Evolutionary conservation across 345 rosid species (phyloP).

Genomic region (Hibiscus tridactylites): DNA sequence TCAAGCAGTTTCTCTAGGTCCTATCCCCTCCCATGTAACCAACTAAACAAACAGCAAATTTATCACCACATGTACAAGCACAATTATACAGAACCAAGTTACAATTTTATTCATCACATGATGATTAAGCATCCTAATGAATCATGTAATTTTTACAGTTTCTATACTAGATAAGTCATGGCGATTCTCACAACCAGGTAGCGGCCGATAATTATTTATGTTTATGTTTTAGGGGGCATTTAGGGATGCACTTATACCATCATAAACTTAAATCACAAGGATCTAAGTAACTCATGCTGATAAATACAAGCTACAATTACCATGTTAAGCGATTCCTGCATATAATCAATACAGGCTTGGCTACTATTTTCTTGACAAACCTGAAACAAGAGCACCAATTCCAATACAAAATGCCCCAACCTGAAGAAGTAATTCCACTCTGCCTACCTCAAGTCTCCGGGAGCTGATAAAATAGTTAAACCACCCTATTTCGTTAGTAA

Average conservation of each 20-base stretch:
- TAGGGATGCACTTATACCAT: background rate
- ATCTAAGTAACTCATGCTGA: background rate
- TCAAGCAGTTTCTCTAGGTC: background rate
- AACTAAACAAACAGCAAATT: background rate
- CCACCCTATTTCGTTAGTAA: background rate
- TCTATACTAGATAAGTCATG: background rate
- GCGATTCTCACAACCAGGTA: background rate
- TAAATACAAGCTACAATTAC: background rate
- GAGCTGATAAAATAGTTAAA: constrained; percentile 40
- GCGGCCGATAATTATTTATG: background rate
- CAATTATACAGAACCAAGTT: background rate
- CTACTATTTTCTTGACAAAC: constrained; percentile 26
- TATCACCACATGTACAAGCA: background rate
- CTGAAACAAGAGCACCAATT: constrained; percentile 85
- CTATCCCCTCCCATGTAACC: background rate
- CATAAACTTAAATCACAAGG: background rate
- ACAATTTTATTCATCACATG: background rate
- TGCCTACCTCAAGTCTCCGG: constrained; percentile 94
- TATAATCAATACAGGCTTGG: background rate
- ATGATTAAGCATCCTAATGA: background rate
- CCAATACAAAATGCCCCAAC: constrained; percentile 89
- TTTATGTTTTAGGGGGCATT: background rate
- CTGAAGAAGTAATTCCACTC: constrained; percentile 92
- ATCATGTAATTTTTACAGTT: background rate
- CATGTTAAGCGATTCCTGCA: background rate